A percentile compares a stretch with the other conserved stretches of the same genome.
phyloP scores from a whole-genome alignment of 2,329 filamentous ascomycete species.

The Calonectria naviculata region DNA sequence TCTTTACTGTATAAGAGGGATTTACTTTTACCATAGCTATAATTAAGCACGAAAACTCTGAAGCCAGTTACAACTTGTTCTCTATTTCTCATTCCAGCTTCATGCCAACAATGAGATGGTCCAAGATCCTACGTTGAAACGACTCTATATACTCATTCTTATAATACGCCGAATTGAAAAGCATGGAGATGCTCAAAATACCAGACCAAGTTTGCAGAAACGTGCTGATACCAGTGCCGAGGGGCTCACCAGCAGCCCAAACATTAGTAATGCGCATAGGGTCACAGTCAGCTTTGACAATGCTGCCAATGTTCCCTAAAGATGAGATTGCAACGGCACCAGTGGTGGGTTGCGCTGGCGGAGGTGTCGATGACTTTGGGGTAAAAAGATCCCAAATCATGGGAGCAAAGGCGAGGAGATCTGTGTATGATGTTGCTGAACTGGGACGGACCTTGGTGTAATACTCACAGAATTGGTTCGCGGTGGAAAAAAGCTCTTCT shows the following conservation, averaged over 20 bases:
- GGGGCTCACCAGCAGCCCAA: not conserved
- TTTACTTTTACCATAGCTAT: too few species aligned
- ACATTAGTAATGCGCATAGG: not conserved
- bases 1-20: too few species aligned
- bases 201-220: conserved; percentile 2
- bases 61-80: too few species aligned
- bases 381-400: conserved; percentile 11
- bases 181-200: not conserved
- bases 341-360: not conserved
- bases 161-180: conserved; percentile 1
- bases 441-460: not conserved
- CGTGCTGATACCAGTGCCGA: conserved; percentile 3
- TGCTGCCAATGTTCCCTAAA: not conserved
- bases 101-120: not conserved
- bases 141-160: not conserved
- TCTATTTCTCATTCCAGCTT: not conserved
- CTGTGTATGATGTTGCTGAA: not conserved
- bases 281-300: not conserved
- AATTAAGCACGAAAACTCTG: too few species aligned
- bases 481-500: not conserved
- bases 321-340: conserved; percentile 4
- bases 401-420: not conserved
- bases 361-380: not conserved
- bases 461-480: conserved; percentile 2
- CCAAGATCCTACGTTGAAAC: not conserved